Base-by-base conservation (phyloP, 1,139 yeast species). In the Geotrichum citri-aurantii region DNA sequence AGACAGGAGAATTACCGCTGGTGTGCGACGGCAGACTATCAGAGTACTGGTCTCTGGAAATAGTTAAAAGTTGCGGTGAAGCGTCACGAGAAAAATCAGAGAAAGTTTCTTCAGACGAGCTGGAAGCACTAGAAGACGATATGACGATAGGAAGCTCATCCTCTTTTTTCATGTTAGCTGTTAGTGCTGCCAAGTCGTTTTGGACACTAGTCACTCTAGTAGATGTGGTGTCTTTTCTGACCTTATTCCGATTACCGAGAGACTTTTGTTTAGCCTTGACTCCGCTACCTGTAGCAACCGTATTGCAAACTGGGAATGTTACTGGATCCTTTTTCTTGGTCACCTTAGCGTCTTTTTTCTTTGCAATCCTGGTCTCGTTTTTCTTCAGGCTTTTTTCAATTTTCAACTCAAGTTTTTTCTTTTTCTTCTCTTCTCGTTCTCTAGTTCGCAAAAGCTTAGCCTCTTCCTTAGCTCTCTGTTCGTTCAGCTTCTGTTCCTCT, bases 311-410 rank as follows among this genome's bases (percentile, higher is more conserved):
- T 37, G 42, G 19, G 14, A 17, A 1, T 2, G 7, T n/a, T 24
- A 6, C 40, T 52, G 17, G 40, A 48, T 31, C 47, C 51, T 19
- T 31, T 27, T 12, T 50, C 54, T 29, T 52, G 56, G 12, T 50
- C 49, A 37, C 42, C 6, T 19, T 46, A 1, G 3, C n/a, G 5
- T 46, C 27, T 19, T 44, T 59, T 46, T 4, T 23, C 49, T 49
- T 58, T 17, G 57, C 61, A 50, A 56, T 61, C 49, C 51, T 54
- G 27, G 29, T 27, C 47, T 44, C 56, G 48, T 37, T 44, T 33
- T 54, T 60, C 52, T 58, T 61, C 60, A 31, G 57, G 58, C 27
- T 61, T 37, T 14, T 37, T 37, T 37, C 65, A 46, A 42, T 54
- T 47, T 37, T 63, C 42, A 37, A 14, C 17, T 37, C 42, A 6